A percentile compares a stretch with the other conserved stretches of the same genome.
Evolutionary conservation across 805 yeast genomes (phyloP).

Genomic region (Scheffersomyces lignosus): DNA sequence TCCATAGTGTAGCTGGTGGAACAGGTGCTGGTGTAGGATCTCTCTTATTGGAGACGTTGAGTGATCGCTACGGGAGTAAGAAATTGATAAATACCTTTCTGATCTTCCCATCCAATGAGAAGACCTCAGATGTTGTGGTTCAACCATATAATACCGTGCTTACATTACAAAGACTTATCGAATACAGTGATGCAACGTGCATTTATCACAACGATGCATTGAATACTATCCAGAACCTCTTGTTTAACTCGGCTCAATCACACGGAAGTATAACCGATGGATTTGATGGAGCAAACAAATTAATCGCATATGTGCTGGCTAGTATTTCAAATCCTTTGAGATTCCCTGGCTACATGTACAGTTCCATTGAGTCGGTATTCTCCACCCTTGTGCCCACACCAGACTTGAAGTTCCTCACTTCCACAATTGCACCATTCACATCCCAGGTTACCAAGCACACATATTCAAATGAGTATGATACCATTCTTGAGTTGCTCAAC

Average conservation of each 20-base stretch:
- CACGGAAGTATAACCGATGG: constrained; percentile 39
- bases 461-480: constrained; percentile 79
- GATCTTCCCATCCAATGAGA: constrained; percentile 77
- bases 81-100: constrained; percentile 83
- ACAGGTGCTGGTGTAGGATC: constrained; percentile 98
- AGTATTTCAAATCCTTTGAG: constrained; percentile 84
- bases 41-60: constrained; percentile 68
- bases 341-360: constrained; percentile 90
- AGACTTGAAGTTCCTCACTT: constrained; percentile 62
- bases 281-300: constrained; percentile 76
- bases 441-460: constrained; percentile 49
- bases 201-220: constrained; percentile 91
- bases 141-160: constrained; percentile 92
- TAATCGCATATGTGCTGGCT: constrained; percentile 82
- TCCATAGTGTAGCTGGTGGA: constrained; percentile 98
- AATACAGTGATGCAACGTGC: constrained; percentile 81
- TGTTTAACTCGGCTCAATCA: constrained; percentile 9
- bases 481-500: constrained; percentile 77
- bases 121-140: constrained; percentile 91
- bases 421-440: constrained; percentile 44
- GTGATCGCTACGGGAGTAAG: constrained; percentile 76
- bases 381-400: constrained; percentile 87
- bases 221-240: constrained; percentile 59
- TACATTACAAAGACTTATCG: constrained; percentile 78
- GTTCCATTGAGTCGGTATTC: constrained; percentile 76